A percentile compares a stretch with the other conserved stretches of the same genome.
Evolutionary conservation across 768 basidiomycete species (phyloP).

Genomic region (Lactarius hatsudake): DNA sequence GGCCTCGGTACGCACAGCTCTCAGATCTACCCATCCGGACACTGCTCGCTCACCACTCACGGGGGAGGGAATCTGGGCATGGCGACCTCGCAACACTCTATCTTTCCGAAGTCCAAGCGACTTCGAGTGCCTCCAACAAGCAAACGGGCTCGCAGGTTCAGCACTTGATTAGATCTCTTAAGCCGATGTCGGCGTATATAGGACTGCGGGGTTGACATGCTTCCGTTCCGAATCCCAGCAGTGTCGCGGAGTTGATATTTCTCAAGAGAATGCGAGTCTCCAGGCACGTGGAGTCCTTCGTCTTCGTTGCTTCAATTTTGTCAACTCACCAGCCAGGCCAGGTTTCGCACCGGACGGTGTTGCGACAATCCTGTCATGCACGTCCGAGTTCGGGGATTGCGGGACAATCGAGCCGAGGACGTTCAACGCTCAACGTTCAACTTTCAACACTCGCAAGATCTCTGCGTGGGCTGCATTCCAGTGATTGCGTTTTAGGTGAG

Average conservation of each 20-base stretch:
- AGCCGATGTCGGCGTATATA: slow-evolving; percentile 13
- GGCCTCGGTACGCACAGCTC: neutral
- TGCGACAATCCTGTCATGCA: neutral
- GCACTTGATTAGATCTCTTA: neutral
- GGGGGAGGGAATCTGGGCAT: neutral
- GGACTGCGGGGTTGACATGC: neutral
- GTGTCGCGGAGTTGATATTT: slow-evolving; percentile 25
- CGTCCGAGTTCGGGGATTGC: neutral
- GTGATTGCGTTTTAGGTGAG: neutral
- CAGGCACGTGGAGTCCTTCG: slow-evolving; percentile 3
- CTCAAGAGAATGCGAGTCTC: neutral
- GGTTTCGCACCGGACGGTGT: neutral
- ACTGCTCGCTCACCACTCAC: slow-evolving; percentile 1
- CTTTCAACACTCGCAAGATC: neutral
- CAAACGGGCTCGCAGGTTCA: neutral
- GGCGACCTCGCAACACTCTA: neutral
- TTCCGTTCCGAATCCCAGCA: slow-evolving; percentile 18
- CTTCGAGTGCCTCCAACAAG: neutral
- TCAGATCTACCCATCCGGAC: neutral
- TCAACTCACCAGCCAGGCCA: neutral
- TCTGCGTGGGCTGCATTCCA: neutral
- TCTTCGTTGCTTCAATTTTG: neutral
- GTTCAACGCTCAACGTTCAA: neutral
- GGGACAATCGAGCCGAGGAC: neutral
- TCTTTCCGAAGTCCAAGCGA: neutral